phyloP scores from a whole-genome alignment of 2,329 filamentous ascomycete genomes.

The Verticillium albo-atrum region DNA sequence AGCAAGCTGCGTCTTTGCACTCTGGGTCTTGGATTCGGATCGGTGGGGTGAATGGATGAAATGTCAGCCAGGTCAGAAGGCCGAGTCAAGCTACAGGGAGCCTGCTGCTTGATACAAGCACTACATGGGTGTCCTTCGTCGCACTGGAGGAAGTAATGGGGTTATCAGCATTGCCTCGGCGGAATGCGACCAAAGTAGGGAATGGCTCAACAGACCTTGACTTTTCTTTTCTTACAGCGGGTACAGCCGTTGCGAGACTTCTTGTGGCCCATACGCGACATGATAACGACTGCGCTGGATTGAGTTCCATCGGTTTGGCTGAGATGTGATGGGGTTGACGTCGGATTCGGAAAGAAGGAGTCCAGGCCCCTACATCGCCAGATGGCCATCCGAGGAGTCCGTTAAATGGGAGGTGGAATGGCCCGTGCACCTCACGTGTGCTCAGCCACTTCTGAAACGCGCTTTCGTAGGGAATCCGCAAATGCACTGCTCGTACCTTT shows the following conservation, averaged over 20 bases:
- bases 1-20: too few relatives aligned
- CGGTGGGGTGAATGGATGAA: conserved; percentile 1
- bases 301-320: neutral
- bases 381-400: too few relatives aligned
- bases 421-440: too few relatives aligned
- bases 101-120: conserved; percentile 26
- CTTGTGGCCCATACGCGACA: conserved; percentile 23
- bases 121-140: conserved; percentile 28
- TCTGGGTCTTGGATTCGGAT: too few relatives aligned
- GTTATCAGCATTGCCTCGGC: neutral
- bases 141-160: conserved; percentile 18
- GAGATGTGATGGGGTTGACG: neutral
- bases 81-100: conserved; percentile 23
- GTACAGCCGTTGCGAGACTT: conserved; percentile 27
- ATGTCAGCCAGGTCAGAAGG: conserved; percentile 13
- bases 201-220: conserved; percentile 19
- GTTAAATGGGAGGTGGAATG: too few relatives aligned
- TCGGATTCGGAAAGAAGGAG: neutral
- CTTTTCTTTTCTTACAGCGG: conserved; percentile 25
- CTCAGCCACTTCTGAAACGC: too few relatives aligned
- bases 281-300: neutral
- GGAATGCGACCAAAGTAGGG: neutral
- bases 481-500: too few relatives aligned
- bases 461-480: too few relatives aligned
- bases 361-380: too few relatives aligned